These are phyloP conservation scores for Lipomyces spencermartinsiae DNA, from an alignment of 805 yeast species.

Conservation along the genomic window DNA sequence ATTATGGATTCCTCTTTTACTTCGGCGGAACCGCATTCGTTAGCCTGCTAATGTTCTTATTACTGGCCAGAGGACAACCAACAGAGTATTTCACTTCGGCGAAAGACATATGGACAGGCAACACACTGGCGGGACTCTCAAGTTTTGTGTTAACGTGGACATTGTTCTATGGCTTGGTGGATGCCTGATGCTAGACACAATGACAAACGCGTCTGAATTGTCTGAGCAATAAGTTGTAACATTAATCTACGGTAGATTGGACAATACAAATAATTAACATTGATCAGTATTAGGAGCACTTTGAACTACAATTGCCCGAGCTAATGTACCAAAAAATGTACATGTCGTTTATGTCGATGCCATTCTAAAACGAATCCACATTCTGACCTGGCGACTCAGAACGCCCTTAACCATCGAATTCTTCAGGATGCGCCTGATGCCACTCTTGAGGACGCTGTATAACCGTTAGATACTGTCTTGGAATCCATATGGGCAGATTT, in stretches of 20 bases:
- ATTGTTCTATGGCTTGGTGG: constrained; percentile 46
- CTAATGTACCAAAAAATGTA: background rate
- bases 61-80: constrained; percentile 49
- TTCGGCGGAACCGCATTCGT: constrained; percentile 32
- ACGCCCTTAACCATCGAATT: constrained; percentile 26
- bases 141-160: constrained; percentile 68
- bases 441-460: constrained; percentile 35
- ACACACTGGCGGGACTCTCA: constrained; percentile 56
- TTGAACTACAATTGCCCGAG: background rate
- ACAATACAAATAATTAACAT: constrained; percentile 2
- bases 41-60: constrained; percentile 37
- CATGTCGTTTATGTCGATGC: too few species aligned
- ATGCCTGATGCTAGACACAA: constrained; percentile 19
- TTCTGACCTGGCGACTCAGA: background rate
- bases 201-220: background rate
- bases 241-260: too few species aligned
- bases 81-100: constrained; percentile 51
- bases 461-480: background rate
- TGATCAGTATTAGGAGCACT: background rate
- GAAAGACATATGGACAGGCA: constrained; percentile 52
- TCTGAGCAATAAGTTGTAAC: background rate
- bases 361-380: background rate
- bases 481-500: background rate
- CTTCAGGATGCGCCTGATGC: constrained; percentile 40
- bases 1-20: constrained; percentile 38